Base-by-base conservation (phyloP, 805 yeast genomes). In the Candida tammaniensis region DNA sequence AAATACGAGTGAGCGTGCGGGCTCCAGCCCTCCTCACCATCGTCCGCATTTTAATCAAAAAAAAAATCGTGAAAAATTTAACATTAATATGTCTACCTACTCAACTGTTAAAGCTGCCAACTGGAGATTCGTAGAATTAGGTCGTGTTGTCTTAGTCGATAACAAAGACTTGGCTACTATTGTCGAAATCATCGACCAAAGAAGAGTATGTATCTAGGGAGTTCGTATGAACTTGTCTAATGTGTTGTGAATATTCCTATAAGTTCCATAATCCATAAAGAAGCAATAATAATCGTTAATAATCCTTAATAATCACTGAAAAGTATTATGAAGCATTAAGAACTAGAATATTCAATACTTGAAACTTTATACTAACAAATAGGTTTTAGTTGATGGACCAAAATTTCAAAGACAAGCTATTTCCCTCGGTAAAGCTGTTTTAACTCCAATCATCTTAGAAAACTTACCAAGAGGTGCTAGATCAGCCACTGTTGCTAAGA, bases 41-140 rank as follows among this genome's bases (percentile, higher is more conserved):
- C n/a, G n/a, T n/a, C n/a, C n/a, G n/a, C n/a, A n/a, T n/a, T n/a
- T n/a, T n/a, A n/a, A n/a, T n/a, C n/a, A n/a, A 20, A 20, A 20
- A 20, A 8, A 8, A 8, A 20, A 20, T 20, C 23, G 23, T 11
- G 10, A 20, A n/a, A n/a, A n/a, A n/a, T n/a, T n/a, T n/a, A n/a
- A n/a, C n/a, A n/a, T n/a, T n/a, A 20, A 30, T 44, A 59, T 60
- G 64, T 59, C 66, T 44, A 33, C 36, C 17, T 47, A 54, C 50
- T 48, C 87, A 67, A 72, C 84, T 68, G 93, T 93, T 72, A 84
- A 86, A 78, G 86, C 95, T 70, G 78, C 95, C 71, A 86, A 86
- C 91, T 93, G 98, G 98, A 87, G 96, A 86, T 81, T 80, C 67
- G 98, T 93, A 71, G 96, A 91, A 81, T 86, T 89, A 68, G 98